Evolutionary conservation across 768 basidiomycete species (phyloP), one percentile per base, ranked within the genome.

Genomic region (Pleurotus cornucopiae): DNA sequence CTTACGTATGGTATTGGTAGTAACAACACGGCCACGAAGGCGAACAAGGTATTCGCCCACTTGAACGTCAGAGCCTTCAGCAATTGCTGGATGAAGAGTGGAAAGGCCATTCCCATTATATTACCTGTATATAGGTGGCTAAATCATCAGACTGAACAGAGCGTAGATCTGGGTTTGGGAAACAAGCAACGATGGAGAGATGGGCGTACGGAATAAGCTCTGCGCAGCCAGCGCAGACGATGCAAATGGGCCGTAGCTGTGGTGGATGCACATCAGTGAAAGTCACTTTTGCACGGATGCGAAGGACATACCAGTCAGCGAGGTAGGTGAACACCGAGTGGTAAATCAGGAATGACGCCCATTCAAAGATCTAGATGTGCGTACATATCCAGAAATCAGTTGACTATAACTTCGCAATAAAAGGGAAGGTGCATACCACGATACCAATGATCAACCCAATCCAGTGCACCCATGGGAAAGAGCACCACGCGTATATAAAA

Each of bases 401-500:
- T 1, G 20, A 2, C 20, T 20, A 20, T 1, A 2, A 20, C 2
- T 20, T 20, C 20, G 20, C 20, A 20, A 1, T 20, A 2, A 2
- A 20, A 30, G 26, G 2, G 1, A 2, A 30, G 26, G 18, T 12
- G 38, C 67, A 58, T 57, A 74, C 73, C 14, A 65, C 64, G 4
- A 85, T 68, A 7, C 79, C 83, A 23, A 85, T 76, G 18, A 71
- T 68, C 1, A 78, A 74, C 1, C 71, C 79, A 26, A 82, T 77
- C 86, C 85, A 88, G 47, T 73, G 75, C 2, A 86, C 73, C n/a
- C 58, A 57, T 1, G 75, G 59, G 57, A 68, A 77, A 5, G 81
- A 76, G 3, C 82, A 83, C 83, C 85, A 89, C 0, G 84, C 85
- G 59, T 83, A 88, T 52, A 87, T 78, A 69, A 87, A 80, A 74